Percentiles rank a stretch among this genome's conserved stretches.
These are phyloP conservation scores for Lachnellula hyalina DNA, from an alignment of 2,329 filamentous ascomycete genomes.

Conservation along the genomic window DNA sequence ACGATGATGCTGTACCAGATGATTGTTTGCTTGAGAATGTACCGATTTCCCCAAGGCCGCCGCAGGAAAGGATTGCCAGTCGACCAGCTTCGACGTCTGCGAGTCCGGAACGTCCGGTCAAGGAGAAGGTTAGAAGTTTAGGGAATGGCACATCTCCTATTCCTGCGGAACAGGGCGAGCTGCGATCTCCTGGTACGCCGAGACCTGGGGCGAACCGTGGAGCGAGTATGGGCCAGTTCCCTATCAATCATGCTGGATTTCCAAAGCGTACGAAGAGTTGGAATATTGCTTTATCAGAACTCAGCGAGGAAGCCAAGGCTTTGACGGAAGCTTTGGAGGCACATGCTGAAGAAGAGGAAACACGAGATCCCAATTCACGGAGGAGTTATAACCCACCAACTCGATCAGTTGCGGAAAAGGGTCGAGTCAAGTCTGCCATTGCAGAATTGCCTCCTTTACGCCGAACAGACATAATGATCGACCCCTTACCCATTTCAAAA, in stretches of 20 bases:
- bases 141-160: constrained; percentile 61
- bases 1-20: constrained; percentile 67
- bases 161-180: constrained; percentile 53
- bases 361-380: constrained; percentile 27
- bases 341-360: constrained; percentile 63
- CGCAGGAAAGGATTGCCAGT: constrained; percentile 49
- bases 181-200: constrained; percentile 31
- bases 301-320: constrained; percentile 68
- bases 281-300: constrained; percentile 62
- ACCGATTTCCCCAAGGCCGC: constrained; percentile 69
- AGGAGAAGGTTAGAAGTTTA: constrained; percentile 25
- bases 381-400: constrained; percentile 32
- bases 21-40: constrained; percentile 77
- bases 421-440: constrained; percentile 60
- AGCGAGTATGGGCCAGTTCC: constrained; percentile 48
- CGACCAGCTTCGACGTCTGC: constrained; percentile 43
- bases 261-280: constrained; percentile 63
- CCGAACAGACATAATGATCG: constrained; percentile 71
- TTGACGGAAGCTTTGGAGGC: constrained; percentile 78
- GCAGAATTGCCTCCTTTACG: constrained; percentile 56
- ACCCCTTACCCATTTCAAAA: constrained; percentile 76
- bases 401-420: constrained; percentile 37
- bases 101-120: constrained; percentile 26
- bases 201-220: constrained; percentile 38
- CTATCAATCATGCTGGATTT: constrained; percentile 43